Percentiles rank a stretch among this genome's conserved stretches.
phyloP scores from a whole-genome alignment of 108 stramenopile genomes.

The Chaetoceros tenuissimus region DNA sequence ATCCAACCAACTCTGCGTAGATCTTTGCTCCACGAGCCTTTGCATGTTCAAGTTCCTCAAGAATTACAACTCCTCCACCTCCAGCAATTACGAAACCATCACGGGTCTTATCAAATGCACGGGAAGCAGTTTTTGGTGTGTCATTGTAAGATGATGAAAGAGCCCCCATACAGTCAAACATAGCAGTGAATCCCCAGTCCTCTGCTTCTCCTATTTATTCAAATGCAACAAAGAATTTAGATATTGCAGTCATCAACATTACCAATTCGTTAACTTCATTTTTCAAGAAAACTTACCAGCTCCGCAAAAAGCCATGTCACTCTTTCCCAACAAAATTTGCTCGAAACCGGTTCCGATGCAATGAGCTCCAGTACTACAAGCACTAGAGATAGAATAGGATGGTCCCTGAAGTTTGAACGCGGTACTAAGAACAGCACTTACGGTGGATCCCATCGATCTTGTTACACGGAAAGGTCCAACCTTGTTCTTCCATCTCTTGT shows the following conservation, averaged over 20 bases:
- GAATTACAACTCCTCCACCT: slow-evolving; percentile 92
- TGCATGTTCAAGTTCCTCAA: slow-evolving; percentile 97
- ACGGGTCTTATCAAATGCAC: slow-evolving; percentile 94
- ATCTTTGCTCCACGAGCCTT: slow-evolving; percentile 93
- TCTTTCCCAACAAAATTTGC: slow-evolving; percentile 84
- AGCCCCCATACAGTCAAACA: slow-evolving; percentile 96
- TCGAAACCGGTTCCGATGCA: slow-evolving; percentile 91
- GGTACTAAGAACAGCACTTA: slow-evolving; percentile 79
- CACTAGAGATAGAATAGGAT: slow-evolving; percentile 75
- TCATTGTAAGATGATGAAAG: slow-evolving; percentile 88
- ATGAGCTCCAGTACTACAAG: slow-evolving; percentile 89
- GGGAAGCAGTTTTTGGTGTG: slow-evolving; percentile 71
- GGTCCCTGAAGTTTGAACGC: slow-evolving; percentile 89
- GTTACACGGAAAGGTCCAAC: slow-evolving; percentile 93
- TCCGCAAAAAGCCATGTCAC: slow-evolving; percentile 86
- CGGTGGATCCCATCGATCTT: slow-evolving; percentile 87
- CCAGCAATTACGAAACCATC: slow-evolving; percentile 99
- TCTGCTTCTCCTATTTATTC: slow-evolving; percentile 57
- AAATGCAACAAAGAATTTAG: background rate
- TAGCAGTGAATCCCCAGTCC: slow-evolving; percentile 86
- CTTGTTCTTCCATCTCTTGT: slow-evolving; percentile 89
- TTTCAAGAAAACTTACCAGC: slow-evolving; percentile 37
- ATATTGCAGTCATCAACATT: background rate
- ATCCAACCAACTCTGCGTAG: slow-evolving; percentile 93
- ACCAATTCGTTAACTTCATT: no score